Evolutionary conservation across 2,329 filamentous ascomycete genomes (phyloP), one percentile per base, ranked within the genome.

Genomic region (Phyllosticta citribraziliensis): DNA sequence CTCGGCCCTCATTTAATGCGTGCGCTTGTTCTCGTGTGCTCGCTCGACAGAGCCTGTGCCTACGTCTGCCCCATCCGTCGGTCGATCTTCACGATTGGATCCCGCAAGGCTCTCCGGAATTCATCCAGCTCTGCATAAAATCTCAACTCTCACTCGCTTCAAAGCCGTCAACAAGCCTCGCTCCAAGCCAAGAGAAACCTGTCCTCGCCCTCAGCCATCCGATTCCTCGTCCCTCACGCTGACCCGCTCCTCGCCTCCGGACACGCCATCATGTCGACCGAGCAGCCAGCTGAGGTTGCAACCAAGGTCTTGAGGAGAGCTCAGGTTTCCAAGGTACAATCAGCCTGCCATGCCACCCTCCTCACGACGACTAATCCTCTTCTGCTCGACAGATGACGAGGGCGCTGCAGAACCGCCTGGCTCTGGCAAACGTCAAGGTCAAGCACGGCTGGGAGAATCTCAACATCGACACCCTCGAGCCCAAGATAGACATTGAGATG

Each of bases 361-460:
- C 57, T 30, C 30, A 40, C 30, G 24, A 22, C 19, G n/a, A 63
- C 63, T 64, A 64, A 57, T 62, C 68, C 65, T 71, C 65, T 52
- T 71, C 65, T 52, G 60, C 62, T 58, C 55, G 69, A 60, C 72
- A 97, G 94, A 96, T 99, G 79, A 94, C 92, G 68, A 84, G 93
- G 73, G 89, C 88, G 70, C 81, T 99, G 60, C 91, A 97, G 78
- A 91, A 96, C 79, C 90, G 93, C 65, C 85, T 99, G 63, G 93
- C 94, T 63, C 85, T 97, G 65, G 94, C 94, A 72, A 94, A 95
- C 75, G 94, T 97, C 83, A 97, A 97, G 79, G 91, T 94, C 67
- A 91, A 95, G 76, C 88, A 96, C 78, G 92, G 92, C 73, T 95
- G 91, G 87, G 88, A 97, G 76, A 89, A 94, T 74, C 83, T 96